A percentile compares a stretch with the other conserved stretches of the same genome.
phyloP scores from a whole-genome alignment of 2,329 filamentous ascomycete genomes.

The Fusarium sp. region DNA sequence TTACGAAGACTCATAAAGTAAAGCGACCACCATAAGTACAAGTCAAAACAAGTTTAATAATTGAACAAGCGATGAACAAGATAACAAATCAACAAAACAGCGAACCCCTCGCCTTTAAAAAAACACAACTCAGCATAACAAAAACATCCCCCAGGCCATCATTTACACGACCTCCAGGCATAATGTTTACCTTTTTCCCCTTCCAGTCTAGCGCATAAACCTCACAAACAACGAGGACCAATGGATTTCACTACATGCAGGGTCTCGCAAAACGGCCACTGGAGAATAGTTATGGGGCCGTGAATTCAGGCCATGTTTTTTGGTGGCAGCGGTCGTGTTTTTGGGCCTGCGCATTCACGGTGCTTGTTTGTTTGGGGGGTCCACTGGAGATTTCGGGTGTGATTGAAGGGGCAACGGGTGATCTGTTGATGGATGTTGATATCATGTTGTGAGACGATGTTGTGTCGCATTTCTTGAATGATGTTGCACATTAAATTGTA shows the following conservation, averaged over 20 bases:
- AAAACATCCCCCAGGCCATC: slow-evolving; percentile 21
- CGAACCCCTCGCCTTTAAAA: slow-evolving; percentile 15
- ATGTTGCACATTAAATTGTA: not conserved
- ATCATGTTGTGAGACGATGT: not conserved
- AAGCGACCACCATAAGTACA: not conserved
- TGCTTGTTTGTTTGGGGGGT: slow-evolving; percentile 15
- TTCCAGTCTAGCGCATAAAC: slow-evolving; percentile 46
- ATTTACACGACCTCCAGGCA: slow-evolving; percentile 9
- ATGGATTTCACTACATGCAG: slow-evolving; percentile 33
- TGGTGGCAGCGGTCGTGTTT: slow-evolving; percentile 14
- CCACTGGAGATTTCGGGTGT: slow-evolving; percentile 1
- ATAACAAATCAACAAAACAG: not conserved
- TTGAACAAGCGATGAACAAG: not conserved
- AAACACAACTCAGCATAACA: not conserved
- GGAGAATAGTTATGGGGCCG: slow-evolving; percentile 17
- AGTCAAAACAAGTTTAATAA: not conserved
- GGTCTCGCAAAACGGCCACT: slow-evolving; percentile 35
- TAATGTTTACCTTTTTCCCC: slow-evolving; percentile 59
- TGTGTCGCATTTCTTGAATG: not conserved
- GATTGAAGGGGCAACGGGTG: slow-evolving; percentile 35
- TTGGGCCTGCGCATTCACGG: slow-evolving; percentile 31
- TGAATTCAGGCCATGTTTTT: slow-evolving; percentile 36
- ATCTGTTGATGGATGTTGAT: not conserved
- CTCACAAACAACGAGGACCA: slow-evolving; percentile 40
- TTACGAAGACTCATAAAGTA: not conserved